These are phyloP conservation scores for Aspergillus sp. DNA, from an alignment of 2,329 filamentous ascomycete species.

Conservation along the genomic window DNA sequence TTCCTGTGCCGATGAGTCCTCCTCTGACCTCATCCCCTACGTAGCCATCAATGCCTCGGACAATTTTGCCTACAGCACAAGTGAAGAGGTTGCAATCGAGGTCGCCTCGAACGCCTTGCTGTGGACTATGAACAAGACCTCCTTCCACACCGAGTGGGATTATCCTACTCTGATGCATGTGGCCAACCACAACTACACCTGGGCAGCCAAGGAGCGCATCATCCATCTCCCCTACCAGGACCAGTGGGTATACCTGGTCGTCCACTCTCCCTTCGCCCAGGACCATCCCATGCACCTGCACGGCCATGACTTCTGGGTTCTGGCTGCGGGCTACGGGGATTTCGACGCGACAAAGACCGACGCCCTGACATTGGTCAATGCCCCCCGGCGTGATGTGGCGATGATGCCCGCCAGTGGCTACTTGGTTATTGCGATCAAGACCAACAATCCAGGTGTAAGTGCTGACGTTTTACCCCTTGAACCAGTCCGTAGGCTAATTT, in stretches of 20 bases:
- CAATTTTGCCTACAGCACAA: neutral
- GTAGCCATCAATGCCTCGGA: slow-evolving; percentile 20
- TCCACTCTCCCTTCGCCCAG: slow-evolving; percentile 12
- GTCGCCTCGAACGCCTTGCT: neutral
- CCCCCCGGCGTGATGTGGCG: slow-evolving; percentile 15
- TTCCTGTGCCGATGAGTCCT: slow-evolving; percentile 28
- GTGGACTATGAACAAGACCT: neutral
- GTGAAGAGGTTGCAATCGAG: neutral
- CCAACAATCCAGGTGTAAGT: slow-evolving; percentile 14
- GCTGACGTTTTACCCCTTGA: too few relatives aligned
- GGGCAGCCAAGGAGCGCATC: neutral
- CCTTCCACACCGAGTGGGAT: neutral
- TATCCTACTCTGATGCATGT: neutral
- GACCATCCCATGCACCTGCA: slow-evolving; percentile 49
- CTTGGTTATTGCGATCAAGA: slow-evolving; percentile 15
- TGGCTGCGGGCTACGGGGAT: slow-evolving; percentile 47
- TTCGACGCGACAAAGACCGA: slow-evolving; percentile 1
- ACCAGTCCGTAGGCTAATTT: too few relatives aligned
- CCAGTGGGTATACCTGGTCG: slow-evolving; percentile 37
- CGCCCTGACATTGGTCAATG: slow-evolving; percentile 13
- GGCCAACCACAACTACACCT: neutral
- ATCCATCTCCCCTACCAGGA: neutral
- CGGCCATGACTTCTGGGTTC: slow-evolving; percentile 50
- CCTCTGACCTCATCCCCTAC: slow-evolving; percentile 27
- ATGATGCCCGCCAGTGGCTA: slow-evolving; percentile 14